Conservation (phyloP, 2,329 filamentous ascomycete species). For the Fusarium continuum region DNA sequence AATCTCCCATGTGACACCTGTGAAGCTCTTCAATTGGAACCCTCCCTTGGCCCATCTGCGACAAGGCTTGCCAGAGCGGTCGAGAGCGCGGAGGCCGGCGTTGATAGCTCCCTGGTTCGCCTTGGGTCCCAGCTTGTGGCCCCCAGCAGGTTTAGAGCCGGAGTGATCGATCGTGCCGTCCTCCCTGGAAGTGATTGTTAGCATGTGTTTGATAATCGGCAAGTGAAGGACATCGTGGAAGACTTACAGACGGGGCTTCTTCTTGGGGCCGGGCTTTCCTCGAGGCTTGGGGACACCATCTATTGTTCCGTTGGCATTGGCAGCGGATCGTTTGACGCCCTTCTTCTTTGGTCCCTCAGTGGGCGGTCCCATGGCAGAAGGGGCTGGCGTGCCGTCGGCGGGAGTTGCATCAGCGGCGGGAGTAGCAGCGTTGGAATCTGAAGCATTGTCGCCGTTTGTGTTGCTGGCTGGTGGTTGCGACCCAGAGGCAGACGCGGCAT, state of each 20-base stretch:
- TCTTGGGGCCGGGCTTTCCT: conserved; percentile 94
- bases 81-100: conserved; percentile 90
- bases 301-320: conserved; percentile 67
- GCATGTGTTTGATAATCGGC: conserved; percentile 15
- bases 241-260: conserved; percentile 92
- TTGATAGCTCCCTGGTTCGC: conserved; percentile 98
- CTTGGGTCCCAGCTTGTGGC: conserved; percentile 92
- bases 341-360: conserved; percentile 76
- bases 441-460: conserved; percentile 64
- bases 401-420: conserved; percentile 63
- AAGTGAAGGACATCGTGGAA: neutral
- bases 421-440: conserved; percentile 68
- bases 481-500: conserved; percentile 50
- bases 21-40: conserved; percentile 91
- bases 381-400: conserved; percentile 60
- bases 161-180: conserved; percentile 70
- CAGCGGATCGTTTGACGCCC: conserved; percentile 74
- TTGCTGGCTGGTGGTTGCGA: conserved; percentile 46
- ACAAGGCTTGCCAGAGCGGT: conserved; percentile 90
- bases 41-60: conserved; percentile 88
- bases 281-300: conserved; percentile 75
- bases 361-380: conserved; percentile 68
- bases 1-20: conserved; percentile 83
- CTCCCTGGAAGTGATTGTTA: conserved; percentile 58
- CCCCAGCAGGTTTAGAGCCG: conserved; percentile 59